Conservation (phyloP, 169 alveolate genomes). For the Prorocentrum cordatum region DNA sequence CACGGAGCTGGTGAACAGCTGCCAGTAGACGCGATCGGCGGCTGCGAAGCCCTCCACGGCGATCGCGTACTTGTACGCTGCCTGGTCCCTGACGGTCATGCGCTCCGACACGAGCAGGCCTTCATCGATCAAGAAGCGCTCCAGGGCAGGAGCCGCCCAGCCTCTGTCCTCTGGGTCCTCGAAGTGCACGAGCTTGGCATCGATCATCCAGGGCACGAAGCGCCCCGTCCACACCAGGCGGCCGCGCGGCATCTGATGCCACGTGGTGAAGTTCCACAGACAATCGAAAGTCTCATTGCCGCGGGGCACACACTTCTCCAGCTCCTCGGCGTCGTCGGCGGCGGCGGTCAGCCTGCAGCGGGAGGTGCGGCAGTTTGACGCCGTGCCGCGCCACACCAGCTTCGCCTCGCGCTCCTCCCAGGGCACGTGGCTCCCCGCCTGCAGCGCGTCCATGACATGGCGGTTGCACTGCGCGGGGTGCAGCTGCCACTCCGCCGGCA, state of each 20-base stretch:
- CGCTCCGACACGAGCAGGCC: conserved; percentile 1
- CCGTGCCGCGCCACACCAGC: conserved; percentile 38
- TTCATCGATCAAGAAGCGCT: conserved; percentile 18
- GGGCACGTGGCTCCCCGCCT: too few relatives aligned
- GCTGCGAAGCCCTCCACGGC: conserved; percentile 48
- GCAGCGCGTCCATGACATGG: too few relatives aligned
- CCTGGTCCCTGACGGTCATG: neutral
- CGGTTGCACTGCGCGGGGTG: conserved; percentile 20
- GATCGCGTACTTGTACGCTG: conserved; percentile 20
- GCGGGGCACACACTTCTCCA: too few relatives aligned
- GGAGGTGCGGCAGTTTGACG: too few relatives aligned
- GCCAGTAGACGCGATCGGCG: conserved; percentile 40
- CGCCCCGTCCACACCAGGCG: conserved; percentile 3
- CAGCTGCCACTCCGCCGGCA: conserved; percentile 53
- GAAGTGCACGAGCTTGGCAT: conserved; percentile 32
- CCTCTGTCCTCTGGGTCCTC: neutral
- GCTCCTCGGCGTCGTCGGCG: too few relatives aligned
- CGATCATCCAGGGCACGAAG: neutral
- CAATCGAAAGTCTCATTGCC: too few relatives aligned
- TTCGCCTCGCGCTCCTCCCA: conserved; percentile 20
- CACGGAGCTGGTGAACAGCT: conserved; percentile 33
- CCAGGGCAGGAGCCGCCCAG: neutral
- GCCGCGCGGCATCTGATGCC: conserved; percentile 56
- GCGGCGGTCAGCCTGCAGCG: too few relatives aligned
- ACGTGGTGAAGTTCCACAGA: conserved; percentile 26